Evolutionary conservation across 2,329 filamentous ascomycete species (phyloP), one percentile per base, ranked within the genome.

Genomic region (Pyrenophora seminiperda): DNA sequence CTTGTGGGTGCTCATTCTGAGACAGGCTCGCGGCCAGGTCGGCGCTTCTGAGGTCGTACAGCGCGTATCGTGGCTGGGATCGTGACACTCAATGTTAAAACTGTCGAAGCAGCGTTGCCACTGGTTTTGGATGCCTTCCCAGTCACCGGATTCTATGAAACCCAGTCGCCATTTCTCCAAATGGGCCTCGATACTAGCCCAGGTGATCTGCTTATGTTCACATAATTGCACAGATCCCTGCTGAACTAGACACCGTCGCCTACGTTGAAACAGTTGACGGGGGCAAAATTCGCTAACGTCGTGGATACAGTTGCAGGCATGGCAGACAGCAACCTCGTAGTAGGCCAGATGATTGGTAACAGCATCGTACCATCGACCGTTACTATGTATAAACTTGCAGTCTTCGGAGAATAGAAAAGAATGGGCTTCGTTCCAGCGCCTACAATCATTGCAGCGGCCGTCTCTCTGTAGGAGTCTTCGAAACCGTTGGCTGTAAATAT

Each of bases 11-110:
- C 41, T 27, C 38, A 46, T 59, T 39, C 42, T 4, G 37, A 61
- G 56, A 53, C 43, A 38, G 37, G 58, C 58, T 44, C 48, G 53
- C n/a, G 58, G 58, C 53, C 56, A 57, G 43, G 56, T 62, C 31
- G 56, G 53, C 36, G 44, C 45, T 38, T 56, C 54, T 40, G 51
- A 58, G 41, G 50, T 30, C 15, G 50, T 57, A 37, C 55, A 62
- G 50, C 57, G 47, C 39, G 29, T 56, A 29, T 62, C 56, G 41
- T 62, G 56, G 52, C 45, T 58, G 27, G 49, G n/a, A 56, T 62
- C 37, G 30, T 56, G 44, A 52, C 56, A 60, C 47, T 60, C 54
- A 27, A 60, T 53, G 11, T 44, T 58, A 48, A 60, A 62, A 38
- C 50, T 53, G 20, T 53, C 30, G 32, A 60, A 47, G 22, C 53